Evolutionary conservation across 2,329 filamentous ascomycete genomes (phyloP).

Genomic region (Plectosphaerella plurivora): DNA sequence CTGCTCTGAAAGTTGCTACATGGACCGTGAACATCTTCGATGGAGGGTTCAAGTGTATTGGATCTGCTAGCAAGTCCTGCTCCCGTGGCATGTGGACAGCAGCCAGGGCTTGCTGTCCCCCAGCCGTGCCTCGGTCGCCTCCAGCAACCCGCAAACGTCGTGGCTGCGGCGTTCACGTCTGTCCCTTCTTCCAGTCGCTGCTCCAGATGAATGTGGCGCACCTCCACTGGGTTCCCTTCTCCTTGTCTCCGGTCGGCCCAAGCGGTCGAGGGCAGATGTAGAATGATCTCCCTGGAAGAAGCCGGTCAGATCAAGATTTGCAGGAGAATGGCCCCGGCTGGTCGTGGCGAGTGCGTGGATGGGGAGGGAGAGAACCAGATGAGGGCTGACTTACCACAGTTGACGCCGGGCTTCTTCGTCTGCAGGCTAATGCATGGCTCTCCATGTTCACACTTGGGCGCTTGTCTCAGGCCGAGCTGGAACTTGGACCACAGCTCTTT

Average conservation of each 20-base stretch:
- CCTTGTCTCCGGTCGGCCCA: constrained; percentile 80
- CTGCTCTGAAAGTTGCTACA: too few relatives aligned
- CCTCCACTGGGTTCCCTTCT: constrained; percentile 79
- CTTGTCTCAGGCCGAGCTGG: constrained; percentile 62
- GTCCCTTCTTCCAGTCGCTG: constrained; percentile 47
- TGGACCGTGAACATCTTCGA: too few relatives aligned
- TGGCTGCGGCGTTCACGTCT: neutral
- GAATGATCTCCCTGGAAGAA: constrained; percentile 51
- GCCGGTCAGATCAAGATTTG: neutral
- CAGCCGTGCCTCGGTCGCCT: too few relatives aligned
- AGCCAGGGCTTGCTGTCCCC: too few relatives aligned
- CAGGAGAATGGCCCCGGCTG: neutral
- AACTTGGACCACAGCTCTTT: constrained; percentile 86
- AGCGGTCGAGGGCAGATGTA: constrained; percentile 67
- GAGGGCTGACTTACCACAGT: constrained; percentile 52
- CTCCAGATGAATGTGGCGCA: constrained; percentile 80
- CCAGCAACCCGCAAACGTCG: too few relatives aligned
- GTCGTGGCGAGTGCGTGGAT: neutral
- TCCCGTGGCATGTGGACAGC: too few relatives aligned
- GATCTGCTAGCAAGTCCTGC: too few relatives aligned
- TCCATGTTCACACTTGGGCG: constrained; percentile 80
- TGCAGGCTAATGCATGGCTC: constrained; percentile 80
- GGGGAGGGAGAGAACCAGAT: neutral
- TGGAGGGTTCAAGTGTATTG: too few relatives aligned
- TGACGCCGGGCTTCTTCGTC: constrained; percentile 86